These are phyloP conservation scores for Penicillium riverlandense DNA, from an alignment of 495 filamentous ascomycete species.

Conservation along the genomic window DNA sequence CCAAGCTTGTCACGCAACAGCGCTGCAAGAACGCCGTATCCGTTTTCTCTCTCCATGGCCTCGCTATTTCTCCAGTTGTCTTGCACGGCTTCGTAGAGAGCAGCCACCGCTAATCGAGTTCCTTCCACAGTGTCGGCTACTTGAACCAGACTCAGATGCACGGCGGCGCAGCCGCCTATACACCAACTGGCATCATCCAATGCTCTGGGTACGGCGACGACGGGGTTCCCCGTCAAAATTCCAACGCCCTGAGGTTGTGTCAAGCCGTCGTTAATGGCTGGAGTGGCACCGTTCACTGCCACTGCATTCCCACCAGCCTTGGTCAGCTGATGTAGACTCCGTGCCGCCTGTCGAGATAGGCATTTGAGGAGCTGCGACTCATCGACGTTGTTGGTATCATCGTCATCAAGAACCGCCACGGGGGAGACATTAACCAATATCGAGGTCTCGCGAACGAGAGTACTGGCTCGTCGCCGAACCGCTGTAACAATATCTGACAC, in stretches of 20 bases:
- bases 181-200: conserved; percentile 93
- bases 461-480: conserved; percentile 74
- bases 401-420: conserved; percentile 66
- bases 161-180: conserved; percentile 76
- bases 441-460: conserved; percentile 70
- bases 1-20: conserved; percentile 71
- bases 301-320: conserved; percentile 68
- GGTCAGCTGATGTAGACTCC: conserved; percentile 63
- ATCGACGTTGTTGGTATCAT: conserved; percentile 59
- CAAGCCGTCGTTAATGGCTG: conserved; percentile 84
- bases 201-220: conserved; percentile 68
- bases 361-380: conserved; percentile 69
- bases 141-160: conserved; percentile 78
- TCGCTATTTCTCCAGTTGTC: conserved; percentile 96
- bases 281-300: conserved; percentile 80
- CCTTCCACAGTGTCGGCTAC: conserved; percentile 59
- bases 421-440: conserved; percentile 84
- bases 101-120: conserved; percentile 69
- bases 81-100: conserved; percentile 74
- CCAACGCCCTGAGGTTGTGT: conserved; percentile 69
- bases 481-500: conserved; percentile 85
- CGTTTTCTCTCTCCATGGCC: conserved; percentile 93
- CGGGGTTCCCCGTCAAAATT: conserved; percentile 76
- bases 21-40: conserved; percentile 79
- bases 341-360: conserved; percentile 66